Evolutionary conservation across 2,329 filamentous ascomycete genomes (phyloP).

Genomic region (Mollisia scopiformis): DNA sequence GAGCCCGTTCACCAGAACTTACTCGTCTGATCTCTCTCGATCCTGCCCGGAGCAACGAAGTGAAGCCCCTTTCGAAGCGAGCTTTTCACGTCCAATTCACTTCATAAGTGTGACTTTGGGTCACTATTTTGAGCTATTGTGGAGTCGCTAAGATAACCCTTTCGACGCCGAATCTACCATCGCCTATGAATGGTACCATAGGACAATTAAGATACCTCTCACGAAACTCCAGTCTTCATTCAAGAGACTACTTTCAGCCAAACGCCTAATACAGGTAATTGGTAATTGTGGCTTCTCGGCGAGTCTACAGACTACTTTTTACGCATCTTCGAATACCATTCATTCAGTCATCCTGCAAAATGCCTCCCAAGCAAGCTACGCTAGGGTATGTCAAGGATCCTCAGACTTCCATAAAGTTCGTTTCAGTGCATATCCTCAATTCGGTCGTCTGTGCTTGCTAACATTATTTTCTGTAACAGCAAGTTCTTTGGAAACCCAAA

Average conservation of each 20-base stretch:
- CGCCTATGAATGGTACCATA: too few relatives aligned
- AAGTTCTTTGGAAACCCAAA: slow-evolving; percentile 81
- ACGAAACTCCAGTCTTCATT: too few relatives aligned
- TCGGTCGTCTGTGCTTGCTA: slow-evolving; percentile 14
- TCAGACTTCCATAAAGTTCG: slow-evolving; percentile 76
- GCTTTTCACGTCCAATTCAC: too few relatives aligned
- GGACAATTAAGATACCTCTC: too few relatives aligned
- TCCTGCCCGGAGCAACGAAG: too few relatives aligned
- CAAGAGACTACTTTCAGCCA: too few relatives aligned
- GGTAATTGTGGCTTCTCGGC: slow-evolving; percentile 36
- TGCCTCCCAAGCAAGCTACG: slow-evolving; percentile 65
- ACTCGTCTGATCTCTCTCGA: neutral
- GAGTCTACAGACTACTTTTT: slow-evolving; percentile 17
- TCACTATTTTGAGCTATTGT: too few relatives aligned
- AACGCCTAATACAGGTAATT: neutral
- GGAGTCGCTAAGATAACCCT: neutral
- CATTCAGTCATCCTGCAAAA: slow-evolving; percentile 27
- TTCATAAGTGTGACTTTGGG: too few relatives aligned
- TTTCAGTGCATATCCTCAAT: slow-evolving; percentile 18
- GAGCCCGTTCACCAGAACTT: too few relatives aligned
- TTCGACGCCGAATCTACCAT: neutral
- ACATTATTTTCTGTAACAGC: slow-evolving; percentile 48
- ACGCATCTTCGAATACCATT: slow-evolving; percentile 21
- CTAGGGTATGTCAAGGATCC: slow-evolving; percentile 82
- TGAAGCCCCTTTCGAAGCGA: neutral